These are phyloP conservation scores for Nyctanthes arbortristis DNA, from an alignment of 257 asterid genomes.

Conservation along the genomic window DNA sequence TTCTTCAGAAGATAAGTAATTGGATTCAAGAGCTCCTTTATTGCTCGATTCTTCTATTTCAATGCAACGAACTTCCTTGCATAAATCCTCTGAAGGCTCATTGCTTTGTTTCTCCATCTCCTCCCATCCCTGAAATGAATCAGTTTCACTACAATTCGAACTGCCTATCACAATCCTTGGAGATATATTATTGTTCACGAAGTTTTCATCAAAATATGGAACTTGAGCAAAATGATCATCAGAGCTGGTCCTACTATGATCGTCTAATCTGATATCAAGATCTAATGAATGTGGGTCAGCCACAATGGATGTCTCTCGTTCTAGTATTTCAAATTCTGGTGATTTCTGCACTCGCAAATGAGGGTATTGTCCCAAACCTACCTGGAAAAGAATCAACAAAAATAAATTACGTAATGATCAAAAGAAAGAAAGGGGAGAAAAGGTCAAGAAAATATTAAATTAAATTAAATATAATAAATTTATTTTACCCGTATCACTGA, in stretches of 20 bases:
- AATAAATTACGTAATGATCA: constrained; percentile 15
- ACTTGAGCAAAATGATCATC: constrained; percentile 52
- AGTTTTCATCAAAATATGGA: constrained; percentile 54
- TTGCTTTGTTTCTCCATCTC: constrained; percentile 72
- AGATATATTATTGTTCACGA: constrained; percentile 34
- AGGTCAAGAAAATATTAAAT: neutral
- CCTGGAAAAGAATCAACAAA: constrained; percentile 42
- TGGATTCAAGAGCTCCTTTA: constrained; percentile 29
- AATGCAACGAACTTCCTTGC: constrained; percentile 83
- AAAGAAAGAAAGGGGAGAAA: neutral
- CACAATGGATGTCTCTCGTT: constrained; percentile 41
- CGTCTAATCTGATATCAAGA: constrained; percentile 47
- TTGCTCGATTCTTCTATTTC: constrained; percentile 51
- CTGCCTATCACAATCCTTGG: constrained; percentile 39
- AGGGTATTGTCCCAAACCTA: constrained; percentile 64
- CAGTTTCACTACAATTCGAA: constrained; percentile 60
- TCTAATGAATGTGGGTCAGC: constrained; percentile 47
- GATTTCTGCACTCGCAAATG: constrained; percentile 57
- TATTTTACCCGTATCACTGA: constrained; percentile 46
- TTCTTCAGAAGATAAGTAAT: constrained; percentile 30
- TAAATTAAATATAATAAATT: constrained; percentile 9
- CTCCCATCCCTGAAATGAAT: constrained; percentile 75
- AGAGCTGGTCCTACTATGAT: constrained; percentile 69
- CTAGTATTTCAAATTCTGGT: constrained; percentile 37
- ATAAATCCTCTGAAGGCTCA: constrained; percentile 65